A percentile compares a stretch with the other conserved stretches of the same genome.
These are phyloP conservation scores for Naganishia vishniacii DNA, from an alignment of 768 basidiomycete species.

Conservation along the genomic window DNA sequence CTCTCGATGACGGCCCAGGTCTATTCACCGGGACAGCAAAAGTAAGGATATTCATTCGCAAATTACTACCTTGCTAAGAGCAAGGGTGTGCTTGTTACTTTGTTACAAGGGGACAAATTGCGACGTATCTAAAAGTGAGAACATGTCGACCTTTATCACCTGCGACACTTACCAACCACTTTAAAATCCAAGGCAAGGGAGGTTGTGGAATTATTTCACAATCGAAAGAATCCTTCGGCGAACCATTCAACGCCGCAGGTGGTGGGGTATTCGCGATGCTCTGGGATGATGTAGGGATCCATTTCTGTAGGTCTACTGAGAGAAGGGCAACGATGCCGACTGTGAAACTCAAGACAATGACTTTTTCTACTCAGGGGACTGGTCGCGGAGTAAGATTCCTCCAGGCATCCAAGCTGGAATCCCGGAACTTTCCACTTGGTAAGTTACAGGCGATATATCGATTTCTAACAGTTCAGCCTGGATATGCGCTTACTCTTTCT, in stretches of 20 bases:
- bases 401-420: slow-evolving; percentile 26
- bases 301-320: slow-evolving; percentile 49
- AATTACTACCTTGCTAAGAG: too few relatives aligned
- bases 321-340: neutral
- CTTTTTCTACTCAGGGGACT: slow-evolving; percentile 36
- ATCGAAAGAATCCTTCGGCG: slow-evolving; percentile 77
- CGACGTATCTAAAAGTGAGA: slow-evolving; percentile 33
- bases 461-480: neutral
- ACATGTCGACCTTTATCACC: too few relatives aligned
- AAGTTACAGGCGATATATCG: neutral
- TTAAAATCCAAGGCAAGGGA: slow-evolving; percentile 44
- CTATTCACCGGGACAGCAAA: slow-evolving; percentile 35
- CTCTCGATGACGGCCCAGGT: slow-evolving; percentile 33
- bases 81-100: too few relatives aligned
- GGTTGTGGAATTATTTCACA: slow-evolving; percentile 75
- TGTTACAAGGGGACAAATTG: slow-evolving; percentile 33
- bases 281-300: slow-evolving; percentile 66
- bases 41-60: slow-evolving; percentile 35
- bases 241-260: slow-evolving; percentile 68
- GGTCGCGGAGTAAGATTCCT: slow-evolving; percentile 42
- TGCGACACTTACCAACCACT: neutral
- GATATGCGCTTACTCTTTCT: neutral
- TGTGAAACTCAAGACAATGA: neutral
- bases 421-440: neutral
- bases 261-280: slow-evolving; percentile 86